phyloP scores from a whole-genome alignment of 2,329 filamentous ascomycete species.

The Aspergillus hiratsukae region DNA sequence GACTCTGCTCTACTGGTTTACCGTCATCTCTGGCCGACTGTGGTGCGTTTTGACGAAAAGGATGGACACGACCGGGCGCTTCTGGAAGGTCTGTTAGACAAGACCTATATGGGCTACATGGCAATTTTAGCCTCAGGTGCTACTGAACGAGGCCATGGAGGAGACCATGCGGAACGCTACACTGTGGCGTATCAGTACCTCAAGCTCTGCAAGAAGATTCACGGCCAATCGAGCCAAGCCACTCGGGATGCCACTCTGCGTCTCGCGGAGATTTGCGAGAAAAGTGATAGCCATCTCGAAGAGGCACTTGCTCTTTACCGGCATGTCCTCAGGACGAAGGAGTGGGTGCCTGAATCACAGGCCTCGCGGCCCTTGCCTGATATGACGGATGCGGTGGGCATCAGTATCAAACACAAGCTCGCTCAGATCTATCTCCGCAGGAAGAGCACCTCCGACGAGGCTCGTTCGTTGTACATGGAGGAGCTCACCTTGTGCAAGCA shows the following conservation, averaged over 20 bases:
- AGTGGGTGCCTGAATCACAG: slow-evolving; percentile 33
- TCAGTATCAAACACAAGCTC: slow-evolving; percentile 48
- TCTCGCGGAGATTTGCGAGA: slow-evolving; percentile 46
- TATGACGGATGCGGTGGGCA: slow-evolving; percentile 36
- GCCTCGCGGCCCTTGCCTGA: slow-evolving; percentile 25
- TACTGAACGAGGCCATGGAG: slow-evolving; percentile 19
- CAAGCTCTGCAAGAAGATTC: slow-evolving; percentile 41
- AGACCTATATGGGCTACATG: slow-evolving; percentile 47
- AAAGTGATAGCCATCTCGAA: slow-evolving; percentile 39
- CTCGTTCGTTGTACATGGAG: slow-evolving; percentile 40
- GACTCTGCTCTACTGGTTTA: slow-evolving; percentile 45
- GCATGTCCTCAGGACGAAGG: slow-evolving; percentile 39
- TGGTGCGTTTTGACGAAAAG: slow-evolving; percentile 40
- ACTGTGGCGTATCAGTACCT: slow-evolving; percentile 48
- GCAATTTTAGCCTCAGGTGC: slow-evolving; percentile 44
- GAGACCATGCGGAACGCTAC: slow-evolving; percentile 43
- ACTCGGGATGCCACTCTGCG: slow-evolving; percentile 37
- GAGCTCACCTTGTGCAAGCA: slow-evolving; percentile 42
- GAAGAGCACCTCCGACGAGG: slow-evolving; percentile 34
- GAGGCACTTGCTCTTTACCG: slow-evolving; percentile 46
- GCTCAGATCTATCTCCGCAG: slow-evolving; percentile 46
- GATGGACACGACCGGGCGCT: slow-evolving; percentile 33
- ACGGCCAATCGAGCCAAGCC: slow-evolving; percentile 30
- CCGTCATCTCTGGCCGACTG: slow-evolving; percentile 45
- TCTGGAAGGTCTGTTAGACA: slow-evolving; percentile 40